Base-by-base conservation (phyloP, 2,329 filamentous ascomycete species). In the Didymellaceae sp. region DNA sequence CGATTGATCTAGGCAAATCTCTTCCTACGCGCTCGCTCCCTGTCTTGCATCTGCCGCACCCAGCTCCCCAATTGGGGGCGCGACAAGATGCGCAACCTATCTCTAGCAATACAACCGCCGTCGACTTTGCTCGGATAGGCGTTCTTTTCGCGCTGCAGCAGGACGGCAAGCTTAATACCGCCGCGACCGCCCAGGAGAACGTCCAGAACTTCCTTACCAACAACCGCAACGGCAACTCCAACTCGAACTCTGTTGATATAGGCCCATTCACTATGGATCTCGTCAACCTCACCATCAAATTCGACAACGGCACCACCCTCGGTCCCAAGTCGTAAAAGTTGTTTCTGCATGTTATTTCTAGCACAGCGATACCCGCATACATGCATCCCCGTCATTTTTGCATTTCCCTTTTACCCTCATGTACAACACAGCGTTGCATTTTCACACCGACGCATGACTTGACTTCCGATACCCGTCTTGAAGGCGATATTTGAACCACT, bases 141-240 rank as follows among this genome's bases (percentile, higher is more conserved):
- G 74, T 80, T 11, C 70, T 80, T 4, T 72, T 77, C 28, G 68
- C 78, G 10, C 63, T 80, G 11, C 76, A 80, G 54, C 67, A 73
- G 21, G 72, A 71, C 6, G 65, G 69, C 5, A 61, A 72, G 24
- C 52, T 80, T 1, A 63, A 74, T 35, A 61, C 59, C 3, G 77
- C 77, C 0, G 73, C 74, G 5, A 71, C 57, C 9, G 78, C 77
- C 25, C 78, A 80, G 49, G 70, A 74, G 32, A 68, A 67, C 6
- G 62, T 80, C 21, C 74, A 77, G 47, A 58, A 65, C 38, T 70
- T 74, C n/a, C 57, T 72, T 5, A 66, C 59, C 6, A 57, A 58
- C 34, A 64, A 70, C 33, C 64, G 70, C 17, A 62, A 63, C 21
- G 68, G 66, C 28, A 55, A 64, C 44, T 37, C 63, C 9, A 56